A percentile compares a stretch with the other conserved stretches of the same genome.
phyloP scores from a whole-genome alignment of 495 filamentous ascomycete species.

The Aspergillus saccharolyticus region DNA sequence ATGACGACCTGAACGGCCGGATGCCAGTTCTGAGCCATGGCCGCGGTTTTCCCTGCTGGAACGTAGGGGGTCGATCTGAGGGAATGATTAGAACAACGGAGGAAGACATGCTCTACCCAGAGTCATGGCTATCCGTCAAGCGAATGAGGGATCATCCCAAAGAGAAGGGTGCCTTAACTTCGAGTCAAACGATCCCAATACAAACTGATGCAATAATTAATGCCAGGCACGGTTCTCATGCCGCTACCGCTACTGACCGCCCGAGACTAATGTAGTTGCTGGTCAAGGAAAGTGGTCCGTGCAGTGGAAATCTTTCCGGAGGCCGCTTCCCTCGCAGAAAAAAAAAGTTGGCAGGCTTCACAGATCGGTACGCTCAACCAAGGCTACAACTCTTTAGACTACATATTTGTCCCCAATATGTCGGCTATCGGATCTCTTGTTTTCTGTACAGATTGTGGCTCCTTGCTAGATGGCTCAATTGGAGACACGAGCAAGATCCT shows the following conservation, averaged over 20 bases:
- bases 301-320: conserved; percentile 22
- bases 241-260: conserved; percentile 35
- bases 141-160: conserved; percentile 13
- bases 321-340: conserved; percentile 7
- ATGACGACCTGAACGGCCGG: conserved; percentile 44
- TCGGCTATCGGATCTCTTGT: conserved; percentile 83
- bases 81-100: conserved; percentile 30
- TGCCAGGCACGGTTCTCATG: conserved; percentile 28
- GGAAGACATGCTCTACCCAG: conserved; percentile 46
- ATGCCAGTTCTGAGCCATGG: conserved; percentile 40
- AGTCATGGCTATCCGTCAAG: conserved; percentile 39
- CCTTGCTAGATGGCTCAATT: conserved; percentile 75
- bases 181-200: background rate
- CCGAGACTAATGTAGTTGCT: conserved; percentile 22
- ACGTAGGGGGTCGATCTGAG: conserved; percentile 18
- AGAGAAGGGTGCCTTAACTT: background rate
- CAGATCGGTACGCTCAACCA: conserved; percentile 12
- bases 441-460: conserved; percentile 92
- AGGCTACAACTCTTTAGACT: conserved; percentile 1
- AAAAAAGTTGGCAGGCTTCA: conserved; percentile 16
- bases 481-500: conserved; percentile 70
- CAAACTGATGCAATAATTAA: conserved; percentile 23
- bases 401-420: conserved; percentile 47
- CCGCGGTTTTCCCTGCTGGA: conserved; percentile 10
- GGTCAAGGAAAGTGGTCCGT: conserved; percentile 23